These are phyloP conservation scores for Gentiana dahurica DNA, from an alignment of 257 asterid species.

Conservation along the genomic window DNA sequence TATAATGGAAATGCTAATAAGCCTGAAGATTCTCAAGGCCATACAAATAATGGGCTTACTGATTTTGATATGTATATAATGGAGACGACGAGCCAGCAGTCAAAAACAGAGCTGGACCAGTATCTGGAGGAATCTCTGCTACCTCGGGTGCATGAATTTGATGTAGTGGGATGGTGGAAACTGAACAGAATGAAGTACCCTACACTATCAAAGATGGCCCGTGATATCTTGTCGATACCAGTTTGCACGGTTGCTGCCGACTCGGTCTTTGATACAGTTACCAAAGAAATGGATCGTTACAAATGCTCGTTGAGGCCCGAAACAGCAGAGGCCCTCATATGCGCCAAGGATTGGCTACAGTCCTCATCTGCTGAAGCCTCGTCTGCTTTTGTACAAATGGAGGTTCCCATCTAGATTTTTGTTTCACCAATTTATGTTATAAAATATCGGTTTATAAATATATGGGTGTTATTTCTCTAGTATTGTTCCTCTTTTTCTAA, in stretches of 20 bases:
- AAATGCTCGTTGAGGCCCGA: constrained; percentile 73
- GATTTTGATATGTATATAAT: constrained; percentile 78
- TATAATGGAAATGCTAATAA: constrained; percentile 28
- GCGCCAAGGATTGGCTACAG: constrained; percentile 88
- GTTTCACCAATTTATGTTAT: not conserved
- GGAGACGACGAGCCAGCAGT: constrained; percentile 66
- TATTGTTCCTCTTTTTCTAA: no score
- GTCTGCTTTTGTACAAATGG: constrained; percentile 45
- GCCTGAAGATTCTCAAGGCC: constrained; percentile 37
- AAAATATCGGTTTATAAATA: no score
- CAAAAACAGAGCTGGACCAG: constrained; percentile 78
- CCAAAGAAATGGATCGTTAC: constrained; percentile 84
- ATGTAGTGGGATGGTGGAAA: constrained; percentile 96
- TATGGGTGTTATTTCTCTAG: no score
- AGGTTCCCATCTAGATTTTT: constrained; percentile 50
- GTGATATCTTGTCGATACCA: constrained; percentile 84
- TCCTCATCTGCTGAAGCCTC: constrained; percentile 30
- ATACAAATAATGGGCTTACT: constrained; percentile 31
- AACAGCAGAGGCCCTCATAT: constrained; percentile 85
- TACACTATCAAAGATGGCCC: constrained; percentile 87
- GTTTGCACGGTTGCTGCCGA: constrained; percentile 48
- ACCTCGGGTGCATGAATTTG: constrained; percentile 85
- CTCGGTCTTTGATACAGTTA: constrained; percentile 55
- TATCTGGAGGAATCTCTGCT: constrained; percentile 84
- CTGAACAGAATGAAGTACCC: constrained; percentile 75